Evolutionary conservation across 352 stramenopile genomes (phyloP).

Genomic region (Phytophthora tubulina): DNA sequence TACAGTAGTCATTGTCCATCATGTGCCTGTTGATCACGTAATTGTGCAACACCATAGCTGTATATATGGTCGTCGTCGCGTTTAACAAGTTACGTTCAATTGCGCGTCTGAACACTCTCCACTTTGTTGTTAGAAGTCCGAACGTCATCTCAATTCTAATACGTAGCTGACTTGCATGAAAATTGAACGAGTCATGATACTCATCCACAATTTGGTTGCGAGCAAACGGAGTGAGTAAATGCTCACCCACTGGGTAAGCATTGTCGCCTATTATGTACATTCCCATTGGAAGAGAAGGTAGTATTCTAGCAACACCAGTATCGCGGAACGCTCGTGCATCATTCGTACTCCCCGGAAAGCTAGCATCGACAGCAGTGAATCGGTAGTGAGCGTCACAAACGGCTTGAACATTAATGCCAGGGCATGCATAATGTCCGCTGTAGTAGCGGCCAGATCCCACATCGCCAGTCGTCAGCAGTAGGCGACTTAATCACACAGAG

Average conservation of each 20-base stretch:
- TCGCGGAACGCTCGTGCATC: conserved; percentile 12
- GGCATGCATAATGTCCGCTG: neutral
- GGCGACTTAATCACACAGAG: neutral
- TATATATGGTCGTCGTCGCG: neutral
- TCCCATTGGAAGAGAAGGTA: neutral
- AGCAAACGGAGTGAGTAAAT: conserved; percentile 10
- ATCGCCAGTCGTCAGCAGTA: neutral
- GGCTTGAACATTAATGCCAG: neutral
- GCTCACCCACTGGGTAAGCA: neutral
- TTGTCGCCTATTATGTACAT: conserved; percentile 18
- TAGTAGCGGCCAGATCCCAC: neutral
- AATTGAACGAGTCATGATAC: conserved; percentile 16
- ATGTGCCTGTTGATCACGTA: conserved; percentile 11
- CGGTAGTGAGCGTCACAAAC: neutral
- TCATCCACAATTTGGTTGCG: conserved; percentile 15
- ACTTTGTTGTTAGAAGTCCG: conserved; percentile 8
- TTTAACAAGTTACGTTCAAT: conserved; percentile 10
- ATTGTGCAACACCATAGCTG: conserved; percentile 12
- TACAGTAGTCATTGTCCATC: neutral
- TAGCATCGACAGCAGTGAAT: neutral
- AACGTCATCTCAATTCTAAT: conserved; percentile 10
- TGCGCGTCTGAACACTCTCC: neutral
- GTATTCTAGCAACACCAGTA: neutral
- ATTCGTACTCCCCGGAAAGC: conserved; percentile 14
- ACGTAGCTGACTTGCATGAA: conserved; percentile 17